phyloP scores from a whole-genome alignment of 108 stramenopile genomes.

The Skeletonema costatum region DNA sequence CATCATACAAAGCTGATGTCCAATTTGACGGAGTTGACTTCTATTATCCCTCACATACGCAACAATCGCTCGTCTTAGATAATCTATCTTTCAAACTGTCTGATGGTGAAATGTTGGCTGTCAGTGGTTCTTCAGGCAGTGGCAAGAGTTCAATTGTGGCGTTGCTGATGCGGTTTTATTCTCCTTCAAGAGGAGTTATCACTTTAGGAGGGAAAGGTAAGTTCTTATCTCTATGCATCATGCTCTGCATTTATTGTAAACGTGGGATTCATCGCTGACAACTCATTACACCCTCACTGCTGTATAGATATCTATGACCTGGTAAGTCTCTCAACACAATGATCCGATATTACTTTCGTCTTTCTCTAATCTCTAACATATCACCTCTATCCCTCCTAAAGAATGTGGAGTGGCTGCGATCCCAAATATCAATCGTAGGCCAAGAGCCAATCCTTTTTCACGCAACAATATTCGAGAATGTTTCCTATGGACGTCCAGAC shows the following conservation, averaged over 20 bases:
- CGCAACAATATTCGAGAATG: constrained; percentile 77
- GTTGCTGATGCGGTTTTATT: constrained; percentile 80
- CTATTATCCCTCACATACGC: constrained; percentile 83
- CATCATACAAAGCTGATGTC: constrained; percentile 29
- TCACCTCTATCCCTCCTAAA: not conserved
- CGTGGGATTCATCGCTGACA: not conserved
- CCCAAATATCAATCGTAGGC: constrained; percentile 71
- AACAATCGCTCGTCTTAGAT: constrained; percentile 55
- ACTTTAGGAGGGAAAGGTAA: constrained; percentile 59
- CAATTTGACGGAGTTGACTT: constrained; percentile 77
- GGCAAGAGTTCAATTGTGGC: constrained; percentile 74
- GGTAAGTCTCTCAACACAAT: constrained; percentile 2
- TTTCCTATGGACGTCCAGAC: constrained; percentile 61
- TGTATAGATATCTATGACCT: not conserved
- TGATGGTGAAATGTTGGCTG: constrained; percentile 56
- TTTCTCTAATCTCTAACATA: constrained; percentile 4
- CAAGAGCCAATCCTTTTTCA: constrained; percentile 88
- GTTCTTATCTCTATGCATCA: not conserved
- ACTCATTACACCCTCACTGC: not conserved
- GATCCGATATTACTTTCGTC: not conserved
- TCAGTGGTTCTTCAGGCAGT: constrained; percentile 71
- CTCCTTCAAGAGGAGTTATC: constrained; percentile 55
- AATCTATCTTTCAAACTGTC: constrained; percentile 34
- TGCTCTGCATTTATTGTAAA: not conserved
- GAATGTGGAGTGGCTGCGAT: constrained; percentile 58